Evolutionary conservation across 129 eudicot genomes (phyloP).

Genomic region (Mikania micrantha): DNA sequence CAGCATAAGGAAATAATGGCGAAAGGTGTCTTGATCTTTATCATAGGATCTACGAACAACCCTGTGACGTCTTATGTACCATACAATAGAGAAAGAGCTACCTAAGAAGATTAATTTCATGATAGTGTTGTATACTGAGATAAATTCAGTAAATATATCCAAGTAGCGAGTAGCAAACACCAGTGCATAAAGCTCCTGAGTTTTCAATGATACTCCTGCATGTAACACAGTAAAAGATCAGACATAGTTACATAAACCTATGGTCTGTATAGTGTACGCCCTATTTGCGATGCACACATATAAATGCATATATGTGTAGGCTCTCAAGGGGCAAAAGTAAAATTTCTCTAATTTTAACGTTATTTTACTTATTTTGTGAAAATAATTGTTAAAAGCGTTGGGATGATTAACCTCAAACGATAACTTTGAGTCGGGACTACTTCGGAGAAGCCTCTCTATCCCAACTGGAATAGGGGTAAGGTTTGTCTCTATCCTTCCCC

Average conservation of each 20-base stretch:
- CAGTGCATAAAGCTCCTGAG: slow-evolving; percentile 87
- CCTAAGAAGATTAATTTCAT: slow-evolving; percentile 85
- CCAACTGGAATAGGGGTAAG: no score
- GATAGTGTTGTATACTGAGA: slow-evolving; percentile 67
- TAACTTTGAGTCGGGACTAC: no score
- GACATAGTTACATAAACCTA: background rate
- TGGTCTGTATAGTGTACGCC: background rate
- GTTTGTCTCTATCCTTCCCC: no score
- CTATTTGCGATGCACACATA: no score
- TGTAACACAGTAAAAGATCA: slow-evolving; percentile 15
- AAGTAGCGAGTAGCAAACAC: slow-evolving; percentile 90
- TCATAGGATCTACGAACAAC: slow-evolving; percentile 86
- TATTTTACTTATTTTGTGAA: no score
- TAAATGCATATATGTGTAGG: no score
- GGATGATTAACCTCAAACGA: no score
- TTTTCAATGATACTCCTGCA: slow-evolving; percentile 86
- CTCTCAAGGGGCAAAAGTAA: no score
- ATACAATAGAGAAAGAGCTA: slow-evolving; percentile 91
- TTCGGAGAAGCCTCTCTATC: no score
- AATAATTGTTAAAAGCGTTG: no score
- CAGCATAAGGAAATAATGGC: slow-evolving; percentile 67
- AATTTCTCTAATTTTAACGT: no score
- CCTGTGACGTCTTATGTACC: slow-evolving; percentile 88
- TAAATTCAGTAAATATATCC: slow-evolving; percentile 69
- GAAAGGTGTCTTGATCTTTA: slow-evolving; percentile 89